Conservation (phyloP, 2,329 filamentous ascomycete genomes). For the Septoria linicola region DNA sequence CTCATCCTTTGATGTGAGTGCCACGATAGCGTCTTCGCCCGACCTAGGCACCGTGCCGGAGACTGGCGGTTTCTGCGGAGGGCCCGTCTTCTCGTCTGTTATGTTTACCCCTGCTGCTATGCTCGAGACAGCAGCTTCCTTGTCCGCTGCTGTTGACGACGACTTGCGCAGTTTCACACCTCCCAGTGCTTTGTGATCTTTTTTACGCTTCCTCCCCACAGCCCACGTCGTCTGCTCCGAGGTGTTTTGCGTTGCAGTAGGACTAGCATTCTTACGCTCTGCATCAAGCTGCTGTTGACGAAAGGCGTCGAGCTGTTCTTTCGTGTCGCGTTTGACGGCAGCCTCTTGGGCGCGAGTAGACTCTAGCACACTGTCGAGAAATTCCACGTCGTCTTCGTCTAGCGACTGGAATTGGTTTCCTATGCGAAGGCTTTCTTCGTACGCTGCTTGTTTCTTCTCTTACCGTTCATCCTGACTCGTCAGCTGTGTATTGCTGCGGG, state of each 20-base stretch:
- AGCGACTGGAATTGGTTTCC: conserved; percentile 75
- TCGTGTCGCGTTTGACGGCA: conserved; percentile 58
- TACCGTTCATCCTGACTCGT: conserved; percentile 29
- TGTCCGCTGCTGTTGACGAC: no score
- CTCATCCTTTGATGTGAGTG: no score
- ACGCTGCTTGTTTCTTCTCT: conserved; percentile 79
- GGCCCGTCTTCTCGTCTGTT: no score
- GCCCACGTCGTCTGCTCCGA: no score
- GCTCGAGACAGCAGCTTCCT: no score
- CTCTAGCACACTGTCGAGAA: conserved; percentile 62
- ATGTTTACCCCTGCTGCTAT: no score
- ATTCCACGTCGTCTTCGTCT: conserved; percentile 77
- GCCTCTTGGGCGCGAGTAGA: conserved; percentile 57
- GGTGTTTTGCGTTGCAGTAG: background rate
- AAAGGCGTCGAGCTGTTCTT: conserved; percentile 59
- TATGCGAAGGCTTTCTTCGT: conserved; percentile 69
- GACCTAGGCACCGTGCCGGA: no score
- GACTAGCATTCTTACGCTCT: conserved; percentile 47
- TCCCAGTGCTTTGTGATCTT: no score
- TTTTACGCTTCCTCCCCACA: no score
- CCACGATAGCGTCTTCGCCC: no score
- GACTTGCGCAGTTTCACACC: background rate
- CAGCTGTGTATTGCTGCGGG: no score
- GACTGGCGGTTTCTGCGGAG: no score
- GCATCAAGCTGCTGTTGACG: conserved; percentile 59